These are phyloP conservation scores for Diplodia mutila DNA, from an alignment of 2,329 filamentous ascomycete species.

Conservation along the genomic window DNA sequence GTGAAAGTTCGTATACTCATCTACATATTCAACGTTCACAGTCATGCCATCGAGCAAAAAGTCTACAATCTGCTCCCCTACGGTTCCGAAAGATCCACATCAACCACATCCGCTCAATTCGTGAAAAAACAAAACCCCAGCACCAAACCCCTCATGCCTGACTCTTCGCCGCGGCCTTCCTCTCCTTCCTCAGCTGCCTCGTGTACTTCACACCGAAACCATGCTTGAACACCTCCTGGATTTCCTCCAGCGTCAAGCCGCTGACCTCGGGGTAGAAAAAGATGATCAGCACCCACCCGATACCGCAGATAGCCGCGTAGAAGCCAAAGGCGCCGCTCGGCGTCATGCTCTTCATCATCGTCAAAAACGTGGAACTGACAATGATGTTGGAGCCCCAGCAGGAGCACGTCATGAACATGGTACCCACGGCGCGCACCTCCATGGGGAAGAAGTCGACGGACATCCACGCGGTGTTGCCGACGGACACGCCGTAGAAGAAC, in stretches of 20 bases:
- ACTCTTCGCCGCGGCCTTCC: conserved; percentile 31
- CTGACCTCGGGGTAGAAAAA: conserved; percentile 60
- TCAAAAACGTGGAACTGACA: conserved; percentile 55
- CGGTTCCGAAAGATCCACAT: too few relatives aligned
- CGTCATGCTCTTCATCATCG: conserved; percentile 55
- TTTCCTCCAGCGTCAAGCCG: conserved; percentile 59
- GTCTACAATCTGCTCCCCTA: too few relatives aligned
- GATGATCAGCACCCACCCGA: conserved; percentile 53
- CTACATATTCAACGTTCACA: too few relatives aligned
- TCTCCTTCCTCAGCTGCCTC: conserved; percentile 45
- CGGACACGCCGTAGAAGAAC: conserved; percentile 50
- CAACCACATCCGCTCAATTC: too few relatives aligned
- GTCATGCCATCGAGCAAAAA: too few relatives aligned
- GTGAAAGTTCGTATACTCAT: too few relatives aligned
- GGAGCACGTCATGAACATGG: conserved; percentile 54
- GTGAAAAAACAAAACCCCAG: too few relatives aligned
- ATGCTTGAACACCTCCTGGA: conserved; percentile 56
- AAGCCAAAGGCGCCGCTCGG: conserved; percentile 57
- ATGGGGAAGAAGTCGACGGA: conserved; percentile 53
- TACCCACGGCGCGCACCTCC: conserved; percentile 54
- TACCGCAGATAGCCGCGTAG: conserved; percentile 55
- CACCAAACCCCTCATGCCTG: too few relatives aligned
- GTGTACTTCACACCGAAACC: conserved; percentile 46
- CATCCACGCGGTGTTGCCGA: conserved; percentile 55
- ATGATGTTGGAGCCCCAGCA: conserved; percentile 46